Conservation (phyloP, 2,329 filamentous ascomycete species). For the Amesomyces nigricolor region DNA sequence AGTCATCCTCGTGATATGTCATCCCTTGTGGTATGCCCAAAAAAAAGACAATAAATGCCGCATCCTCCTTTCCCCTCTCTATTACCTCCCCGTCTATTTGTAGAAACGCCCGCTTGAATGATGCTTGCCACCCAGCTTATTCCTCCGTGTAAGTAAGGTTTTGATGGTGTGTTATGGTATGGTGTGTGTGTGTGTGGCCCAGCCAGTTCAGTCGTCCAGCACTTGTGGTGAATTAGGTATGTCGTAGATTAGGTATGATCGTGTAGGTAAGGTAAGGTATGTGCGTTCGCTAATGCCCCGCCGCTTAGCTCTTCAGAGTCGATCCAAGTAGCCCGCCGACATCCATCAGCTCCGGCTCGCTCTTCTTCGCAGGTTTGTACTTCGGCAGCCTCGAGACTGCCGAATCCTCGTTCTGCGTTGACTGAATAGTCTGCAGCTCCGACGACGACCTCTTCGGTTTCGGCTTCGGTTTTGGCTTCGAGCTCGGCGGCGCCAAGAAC, state of each 20-base stretch:
- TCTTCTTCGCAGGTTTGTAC: neutral
- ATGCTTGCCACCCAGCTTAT: too few species aligned
- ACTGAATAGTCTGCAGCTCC: neutral
- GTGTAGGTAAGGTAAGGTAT: neutral
- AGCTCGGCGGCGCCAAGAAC: slow-evolving; percentile 40
- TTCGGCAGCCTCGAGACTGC: neutral
- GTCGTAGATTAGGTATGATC: neutral
- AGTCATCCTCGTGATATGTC: too few species aligned
- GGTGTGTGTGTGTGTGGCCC: too few species aligned
- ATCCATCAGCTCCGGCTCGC: slow-evolving; percentile 8
- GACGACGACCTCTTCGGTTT: neutral
- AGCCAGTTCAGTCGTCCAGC: too few species aligned
- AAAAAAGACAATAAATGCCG: too few species aligned
- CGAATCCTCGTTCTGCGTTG: neutral
- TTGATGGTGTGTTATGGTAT: too few species aligned
- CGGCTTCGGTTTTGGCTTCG: slow-evolving; percentile 21
- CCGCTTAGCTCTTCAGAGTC: neutral
- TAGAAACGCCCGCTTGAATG: too few species aligned
- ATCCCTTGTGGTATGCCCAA: too few species aligned
- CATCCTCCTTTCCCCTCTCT: too few species aligned
- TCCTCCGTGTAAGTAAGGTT: too few species aligned
- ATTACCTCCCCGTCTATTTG: too few species aligned
- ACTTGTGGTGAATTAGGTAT: neutral
- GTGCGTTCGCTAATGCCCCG: neutral
- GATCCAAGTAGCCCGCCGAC: slow-evolving; percentile 9